phyloP scores from a whole-genome alignment of 169 alveolate species.

The Plasmodium relictum region DNA sequence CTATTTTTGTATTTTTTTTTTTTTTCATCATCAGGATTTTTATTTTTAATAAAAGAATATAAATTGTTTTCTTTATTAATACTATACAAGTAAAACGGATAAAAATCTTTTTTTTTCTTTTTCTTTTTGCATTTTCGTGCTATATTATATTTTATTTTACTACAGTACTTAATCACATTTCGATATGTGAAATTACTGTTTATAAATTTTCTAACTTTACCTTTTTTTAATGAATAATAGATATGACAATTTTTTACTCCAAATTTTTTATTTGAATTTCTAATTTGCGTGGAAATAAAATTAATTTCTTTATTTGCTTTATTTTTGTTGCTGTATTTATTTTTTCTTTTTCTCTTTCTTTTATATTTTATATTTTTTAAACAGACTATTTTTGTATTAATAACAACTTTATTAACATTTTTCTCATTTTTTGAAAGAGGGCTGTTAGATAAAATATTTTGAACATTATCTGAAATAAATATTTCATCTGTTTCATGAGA shows the following conservation, averaged over 20 bases:
- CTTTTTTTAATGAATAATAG: constrained; percentile 26
- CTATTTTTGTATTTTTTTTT: constrained; percentile 17
- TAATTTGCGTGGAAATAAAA: neutral
- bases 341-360: constrained; percentile 3
- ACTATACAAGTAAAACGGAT: constrained; percentile 41
- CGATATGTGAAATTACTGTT: constrained; percentile 7
- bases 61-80: constrained; percentile 36
- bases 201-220: neutral
- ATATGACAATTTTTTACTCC: neutral
- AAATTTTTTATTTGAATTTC: neutral
- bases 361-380: constrained; percentile 15
- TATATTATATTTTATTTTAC: constrained; percentile 10
- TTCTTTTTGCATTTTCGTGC: neutral
- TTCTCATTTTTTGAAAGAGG: neutral
- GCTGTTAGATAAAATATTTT: constrained; percentile 26
- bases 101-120: neutral
- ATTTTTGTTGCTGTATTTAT: neutral
- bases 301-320: neutral
- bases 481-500: constrained; percentile 69
- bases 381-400: constrained; percentile 66
- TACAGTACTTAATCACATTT: constrained; percentile 2
- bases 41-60: constrained; percentile 27
- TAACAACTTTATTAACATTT: constrained; percentile 41
- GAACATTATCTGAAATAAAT: constrained; percentile 63
- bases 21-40: constrained; percentile 19